A percentile compares a stretch with the other conserved stretches of the same genome.
Evolutionary conservation across 129 eudicot genomes (phyloP).

Genomic region (Mikania micrantha): DNA sequence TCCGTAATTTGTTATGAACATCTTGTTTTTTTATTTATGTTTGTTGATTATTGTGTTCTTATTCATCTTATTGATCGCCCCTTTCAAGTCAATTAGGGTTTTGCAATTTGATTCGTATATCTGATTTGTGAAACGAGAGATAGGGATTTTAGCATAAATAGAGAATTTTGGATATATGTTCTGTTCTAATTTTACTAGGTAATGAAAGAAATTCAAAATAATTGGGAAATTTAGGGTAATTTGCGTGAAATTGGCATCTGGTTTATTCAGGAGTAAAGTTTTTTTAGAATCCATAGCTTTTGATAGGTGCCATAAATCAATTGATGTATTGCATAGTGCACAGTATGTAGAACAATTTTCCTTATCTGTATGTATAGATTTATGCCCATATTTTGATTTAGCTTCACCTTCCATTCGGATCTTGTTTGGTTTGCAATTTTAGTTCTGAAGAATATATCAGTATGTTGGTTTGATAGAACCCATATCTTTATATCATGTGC

Average conservation of each 20-base stretch:
- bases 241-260: background rate
- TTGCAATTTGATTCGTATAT: background rate
- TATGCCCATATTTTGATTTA: background rate
- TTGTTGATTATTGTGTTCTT: background rate
- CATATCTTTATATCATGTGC: no score
- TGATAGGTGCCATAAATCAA: background rate
- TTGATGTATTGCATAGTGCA: background rate
- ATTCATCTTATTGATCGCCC: background rate
- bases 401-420: background rate
- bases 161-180: background rate
- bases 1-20: no score
- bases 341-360: background rate
- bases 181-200: background rate
- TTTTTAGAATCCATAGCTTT: no score
- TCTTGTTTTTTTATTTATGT: background rate
- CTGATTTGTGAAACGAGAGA: background rate
- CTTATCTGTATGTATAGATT: background rate
- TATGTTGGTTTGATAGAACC: background rate
- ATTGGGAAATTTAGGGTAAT: background rate
- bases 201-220: background rate
- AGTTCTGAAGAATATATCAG: background rate
- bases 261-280: background rate
- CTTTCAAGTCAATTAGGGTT: background rate
- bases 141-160: background rate
- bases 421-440: background rate